Percentiles rank a stretch among this genome's conserved stretches.
Evolutionary conservation across 2,329 filamentous ascomycete genomes (phyloP).

Genomic region (Didymellaceae sp.): DNA sequence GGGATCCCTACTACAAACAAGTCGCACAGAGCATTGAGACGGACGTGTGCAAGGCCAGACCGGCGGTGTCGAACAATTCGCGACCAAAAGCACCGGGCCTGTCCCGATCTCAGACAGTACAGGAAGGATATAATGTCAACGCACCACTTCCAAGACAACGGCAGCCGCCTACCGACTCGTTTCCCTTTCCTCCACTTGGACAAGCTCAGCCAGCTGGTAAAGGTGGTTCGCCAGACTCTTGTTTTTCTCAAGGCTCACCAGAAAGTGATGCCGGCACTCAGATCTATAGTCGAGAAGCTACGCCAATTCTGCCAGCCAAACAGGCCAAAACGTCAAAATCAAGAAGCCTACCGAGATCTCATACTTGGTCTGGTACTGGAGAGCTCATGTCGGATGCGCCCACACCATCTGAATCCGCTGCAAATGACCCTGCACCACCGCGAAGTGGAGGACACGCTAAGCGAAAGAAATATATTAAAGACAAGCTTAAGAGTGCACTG

Average conservation of each 20-base stretch:
- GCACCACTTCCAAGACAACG: background rate
- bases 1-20: constrained; percentile 22
- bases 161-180: constrained; percentile 11
- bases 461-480: constrained; percentile 70
- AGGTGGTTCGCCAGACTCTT: constrained; percentile 29
- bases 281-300: constrained; percentile 34
- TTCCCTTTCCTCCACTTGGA: constrained; percentile 7
- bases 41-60: constrained; percentile 16
- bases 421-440: constrained; percentile 19
- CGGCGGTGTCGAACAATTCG: background rate
- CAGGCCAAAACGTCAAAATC: constrained; percentile 29
- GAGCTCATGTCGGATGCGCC: constrained; percentile 45
- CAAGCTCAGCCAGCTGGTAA: constrained; percentile 16
- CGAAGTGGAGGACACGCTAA: constrained; percentile 62
- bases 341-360: constrained; percentile 43
- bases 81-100: background rate
- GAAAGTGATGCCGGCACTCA: constrained; percentile 26
- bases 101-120: background rate
- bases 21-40: constrained; percentile 32
- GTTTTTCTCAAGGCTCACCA: constrained; percentile 25
- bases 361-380: constrained; percentile 47
- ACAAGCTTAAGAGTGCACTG: constrained; percentile 65
- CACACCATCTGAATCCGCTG: constrained; percentile 26
- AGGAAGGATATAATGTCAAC: background rate
- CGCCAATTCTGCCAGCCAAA: constrained; percentile 27